Percentiles rank a stretch among this genome's conserved stretches.
Evolutionary conservation across 495 filamentous ascomycete genomes (phyloP).

Genomic region (Eremomyces bilateralis): DNA sequence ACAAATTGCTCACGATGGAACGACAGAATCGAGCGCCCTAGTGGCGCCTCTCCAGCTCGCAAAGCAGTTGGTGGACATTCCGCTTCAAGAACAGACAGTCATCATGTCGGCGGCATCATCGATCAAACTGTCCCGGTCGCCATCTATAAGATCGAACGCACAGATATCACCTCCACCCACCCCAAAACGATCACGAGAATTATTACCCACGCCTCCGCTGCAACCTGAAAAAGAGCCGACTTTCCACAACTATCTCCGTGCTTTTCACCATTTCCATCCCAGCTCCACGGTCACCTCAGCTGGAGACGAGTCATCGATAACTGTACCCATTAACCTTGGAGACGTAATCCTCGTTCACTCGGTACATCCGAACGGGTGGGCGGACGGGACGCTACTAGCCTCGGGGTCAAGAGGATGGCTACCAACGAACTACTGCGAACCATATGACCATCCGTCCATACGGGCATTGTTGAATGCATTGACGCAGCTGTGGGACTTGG

Average conservation of each 20-base stretch:
- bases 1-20: too few species aligned
- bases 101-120: too few species aligned
- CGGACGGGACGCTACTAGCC: constrained; percentile 82
- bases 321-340: constrained; percentile 66
- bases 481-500: constrained; percentile 81
- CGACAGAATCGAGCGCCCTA: too few species aligned
- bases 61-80: too few species aligned
- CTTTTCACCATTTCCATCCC: constrained; percentile 87
- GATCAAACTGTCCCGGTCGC: background rate
- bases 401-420: constrained; percentile 87
- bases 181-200: constrained; percentile 11
- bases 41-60: too few species aligned
- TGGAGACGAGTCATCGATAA: constrained; percentile 38
- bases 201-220: background rate
- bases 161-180: constrained; percentile 15
- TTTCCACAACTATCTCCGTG: constrained; percentile 88
- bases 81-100: too few species aligned
- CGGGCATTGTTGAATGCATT: constrained; percentile 66
- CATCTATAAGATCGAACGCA: constrained; percentile 2
- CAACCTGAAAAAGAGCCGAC: constrained; percentile 24
- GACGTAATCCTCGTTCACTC: constrained; percentile 92
- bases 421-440: constrained; percentile 94
- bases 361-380: constrained; percentile 97
- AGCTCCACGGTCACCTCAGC: constrained; percentile 44
- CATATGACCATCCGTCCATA: constrained; percentile 75